These are phyloP conservation scores for Jackrogersella multiformis DNA, from an alignment of 495 filamentous ascomycete genomes.

Conservation along the genomic window DNA sequence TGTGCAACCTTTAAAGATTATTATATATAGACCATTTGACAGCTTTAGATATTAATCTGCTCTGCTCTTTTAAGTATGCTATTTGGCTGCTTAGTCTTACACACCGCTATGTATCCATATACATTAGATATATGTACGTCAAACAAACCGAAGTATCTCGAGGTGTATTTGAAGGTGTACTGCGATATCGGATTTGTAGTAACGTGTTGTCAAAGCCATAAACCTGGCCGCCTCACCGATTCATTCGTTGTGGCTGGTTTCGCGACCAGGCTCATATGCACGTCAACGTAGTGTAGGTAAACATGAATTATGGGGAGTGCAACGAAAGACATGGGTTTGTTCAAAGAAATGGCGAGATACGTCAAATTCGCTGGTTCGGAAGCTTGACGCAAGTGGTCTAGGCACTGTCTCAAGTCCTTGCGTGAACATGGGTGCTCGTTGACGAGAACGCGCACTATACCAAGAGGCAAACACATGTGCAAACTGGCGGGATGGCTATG, in stretches of 20 bases:
- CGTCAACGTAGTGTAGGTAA: constrained; percentile 42
- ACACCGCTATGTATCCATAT: constrained; percentile 5
- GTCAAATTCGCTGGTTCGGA: constrained; percentile 32
- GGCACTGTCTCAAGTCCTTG: constrained; percentile 39
- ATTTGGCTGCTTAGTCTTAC: no score
- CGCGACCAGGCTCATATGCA: constrained; percentile 29
- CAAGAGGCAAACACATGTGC: constrained; percentile 12
- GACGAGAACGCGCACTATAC: constrained; percentile 12
- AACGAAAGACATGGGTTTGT: constrained; percentile 22
- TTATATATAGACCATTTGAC: not conserved
- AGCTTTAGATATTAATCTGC: not conserved
- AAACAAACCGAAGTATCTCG: constrained; percentile 3
- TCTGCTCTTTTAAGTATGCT: no score
- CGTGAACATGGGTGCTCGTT: constrained; percentile 26
- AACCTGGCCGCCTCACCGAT: constrained; percentile 28
- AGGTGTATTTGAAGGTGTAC: constrained; percentile 5
- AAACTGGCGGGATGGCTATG: constrained; percentile 1
- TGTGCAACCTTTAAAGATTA: not conserved
- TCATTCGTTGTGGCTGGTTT: constrained; percentile 29
- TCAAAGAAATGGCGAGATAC: constrained; percentile 27
- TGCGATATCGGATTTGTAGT: constrained; percentile 10
- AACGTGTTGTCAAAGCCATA: constrained; percentile 13
- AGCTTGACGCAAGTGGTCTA: constrained; percentile 38
- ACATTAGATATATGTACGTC: not conserved
- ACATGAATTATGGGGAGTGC: constrained; percentile 37